These are phyloP conservation scores for Parathielavia appendiculata DNA, from an alignment of 495 filamentous ascomycete genomes.

Conservation along the genomic window DNA sequence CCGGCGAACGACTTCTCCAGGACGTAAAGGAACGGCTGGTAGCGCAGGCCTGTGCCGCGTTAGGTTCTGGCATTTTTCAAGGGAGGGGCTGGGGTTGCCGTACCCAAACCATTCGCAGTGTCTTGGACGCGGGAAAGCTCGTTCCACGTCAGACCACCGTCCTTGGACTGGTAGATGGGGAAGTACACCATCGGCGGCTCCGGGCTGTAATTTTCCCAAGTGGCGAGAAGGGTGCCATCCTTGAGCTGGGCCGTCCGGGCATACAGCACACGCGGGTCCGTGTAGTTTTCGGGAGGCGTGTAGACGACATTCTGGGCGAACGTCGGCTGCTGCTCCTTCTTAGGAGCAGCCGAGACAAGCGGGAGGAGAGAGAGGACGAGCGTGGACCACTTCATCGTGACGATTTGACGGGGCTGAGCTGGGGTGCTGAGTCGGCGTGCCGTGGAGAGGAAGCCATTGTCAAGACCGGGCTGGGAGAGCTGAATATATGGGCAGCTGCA, in stretches of 20 bases:
- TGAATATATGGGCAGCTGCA: background rate
- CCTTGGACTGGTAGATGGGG: slow-evolving; percentile 9
- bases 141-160: slow-evolving; percentile 9
- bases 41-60: slow-evolving; percentile 1
- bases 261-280: slow-evolving; percentile 3
- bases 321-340: background rate
- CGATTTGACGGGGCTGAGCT: background rate
- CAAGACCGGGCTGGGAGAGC: background rate
- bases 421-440: background rate
- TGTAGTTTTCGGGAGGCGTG: slow-evolving; percentile 5
- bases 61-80: background rate
- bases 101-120: background rate
- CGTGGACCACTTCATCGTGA: slow-evolving; percentile 7
- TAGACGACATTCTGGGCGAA: slow-evolving; percentile 2
- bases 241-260: slow-evolving; percentile 4
- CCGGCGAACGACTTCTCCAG: background rate
- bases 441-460: background rate
- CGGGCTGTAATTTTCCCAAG: slow-evolving; percentile 8
- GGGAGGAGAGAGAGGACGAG: slow-evolving; percentile 5
- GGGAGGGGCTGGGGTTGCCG: background rate
- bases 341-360: slow-evolving; percentile 5
- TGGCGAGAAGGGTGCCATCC: slow-evolving; percentile 11
- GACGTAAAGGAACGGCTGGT: slow-evolving; percentile 4
- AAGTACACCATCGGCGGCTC: slow-evolving; percentile 10
- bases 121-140: slow-evolving; percentile 7